A percentile compares a stretch with the other conserved stretches of the same genome.
These are phyloP conservation scores for Penicillium sp. DNA, from an alignment of 2,329 filamentous ascomycete species.

Conservation along the genomic window DNA sequence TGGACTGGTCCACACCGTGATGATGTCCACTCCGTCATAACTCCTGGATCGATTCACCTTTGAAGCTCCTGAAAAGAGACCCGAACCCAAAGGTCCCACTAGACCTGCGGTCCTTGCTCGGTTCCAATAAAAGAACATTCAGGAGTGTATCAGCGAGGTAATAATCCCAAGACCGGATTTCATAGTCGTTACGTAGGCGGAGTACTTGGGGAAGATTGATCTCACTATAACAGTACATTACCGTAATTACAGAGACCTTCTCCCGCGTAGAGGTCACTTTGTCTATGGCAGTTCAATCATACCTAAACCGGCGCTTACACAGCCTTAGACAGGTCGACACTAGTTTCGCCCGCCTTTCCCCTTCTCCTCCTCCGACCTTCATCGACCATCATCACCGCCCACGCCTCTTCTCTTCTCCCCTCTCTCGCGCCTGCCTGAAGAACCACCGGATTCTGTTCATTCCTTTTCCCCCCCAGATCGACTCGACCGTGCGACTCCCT, in stretches of 20 bases:
- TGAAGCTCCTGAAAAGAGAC: slow-evolving; percentile 5
- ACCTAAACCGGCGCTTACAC: background rate
- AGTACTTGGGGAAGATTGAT: background rate
- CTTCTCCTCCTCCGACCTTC: slow-evolving; percentile 14
- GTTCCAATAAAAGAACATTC: background rate
- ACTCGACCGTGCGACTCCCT: background rate
- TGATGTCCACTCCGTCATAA: too few species aligned
- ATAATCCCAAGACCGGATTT: background rate
- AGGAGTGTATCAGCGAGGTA: slow-evolving; percentile 9
- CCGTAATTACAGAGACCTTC: background rate
- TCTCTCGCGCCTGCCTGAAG: slow-evolving; percentile 7
- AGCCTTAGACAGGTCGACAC: background rate
- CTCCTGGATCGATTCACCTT: slow-evolving; percentile 4
- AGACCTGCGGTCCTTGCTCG: too few species aligned
- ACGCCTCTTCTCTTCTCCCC: slow-evolving; percentile 8
- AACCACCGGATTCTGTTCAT: background rate
- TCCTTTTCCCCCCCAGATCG: background rate
- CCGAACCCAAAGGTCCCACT: too few species aligned
- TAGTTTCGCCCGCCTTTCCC: slow-evolving; percentile 7
- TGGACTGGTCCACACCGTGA: too few species aligned
- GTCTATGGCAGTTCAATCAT: background rate
- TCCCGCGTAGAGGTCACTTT: background rate
- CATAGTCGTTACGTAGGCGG: slow-evolving; percentile 4
- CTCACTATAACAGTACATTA: background rate
- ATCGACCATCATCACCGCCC: slow-evolving; percentile 13